Evolutionary conservation across 2,329 filamentous ascomycete species (phyloP).

Genomic region (Alternaria hordeiaustralica): DNA sequence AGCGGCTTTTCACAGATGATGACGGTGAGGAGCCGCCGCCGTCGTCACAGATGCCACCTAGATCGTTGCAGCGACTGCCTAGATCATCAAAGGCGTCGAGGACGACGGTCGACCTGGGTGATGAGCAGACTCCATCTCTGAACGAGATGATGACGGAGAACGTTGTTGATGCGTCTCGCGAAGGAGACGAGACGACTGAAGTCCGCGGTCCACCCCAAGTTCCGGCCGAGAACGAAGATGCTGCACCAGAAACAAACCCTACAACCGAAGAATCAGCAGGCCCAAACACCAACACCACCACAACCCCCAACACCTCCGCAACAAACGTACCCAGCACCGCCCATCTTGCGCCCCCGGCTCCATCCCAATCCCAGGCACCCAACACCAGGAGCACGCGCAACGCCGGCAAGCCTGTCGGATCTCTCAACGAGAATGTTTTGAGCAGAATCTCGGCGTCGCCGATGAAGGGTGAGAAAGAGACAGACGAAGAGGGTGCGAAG

Average conservation of each 20-base stretch:
- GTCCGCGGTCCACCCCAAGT: background rate
- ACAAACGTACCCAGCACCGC: background rate
- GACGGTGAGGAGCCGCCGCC: background rate
- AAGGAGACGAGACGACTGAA: background rate
- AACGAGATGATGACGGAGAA: background rate
- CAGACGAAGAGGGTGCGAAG: background rate
- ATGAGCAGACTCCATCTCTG: background rate
- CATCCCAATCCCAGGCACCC: too few relatives aligned
- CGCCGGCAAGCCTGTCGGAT: background rate
- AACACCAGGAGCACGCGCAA: background rate
- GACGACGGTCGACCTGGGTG: background rate
- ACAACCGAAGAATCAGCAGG: background rate
- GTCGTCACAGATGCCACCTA: background rate
- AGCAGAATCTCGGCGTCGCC: background rate
- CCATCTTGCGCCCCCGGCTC: too few relatives aligned
- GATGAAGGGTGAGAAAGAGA: background rate
- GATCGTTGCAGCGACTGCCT: background rate
- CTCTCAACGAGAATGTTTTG: background rate
- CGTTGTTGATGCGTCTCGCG: accelerated
- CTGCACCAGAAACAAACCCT: background rate
- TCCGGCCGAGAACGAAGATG: background rate
- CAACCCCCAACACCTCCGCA: accelerated
- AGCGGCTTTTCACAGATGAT: background rate
- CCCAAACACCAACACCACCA: background rate
- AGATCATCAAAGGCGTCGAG: background rate